phyloP scores from a whole-genome alignment of 1,284 basidiomycete genomes.

The Termitomyces sp. region DNA sequence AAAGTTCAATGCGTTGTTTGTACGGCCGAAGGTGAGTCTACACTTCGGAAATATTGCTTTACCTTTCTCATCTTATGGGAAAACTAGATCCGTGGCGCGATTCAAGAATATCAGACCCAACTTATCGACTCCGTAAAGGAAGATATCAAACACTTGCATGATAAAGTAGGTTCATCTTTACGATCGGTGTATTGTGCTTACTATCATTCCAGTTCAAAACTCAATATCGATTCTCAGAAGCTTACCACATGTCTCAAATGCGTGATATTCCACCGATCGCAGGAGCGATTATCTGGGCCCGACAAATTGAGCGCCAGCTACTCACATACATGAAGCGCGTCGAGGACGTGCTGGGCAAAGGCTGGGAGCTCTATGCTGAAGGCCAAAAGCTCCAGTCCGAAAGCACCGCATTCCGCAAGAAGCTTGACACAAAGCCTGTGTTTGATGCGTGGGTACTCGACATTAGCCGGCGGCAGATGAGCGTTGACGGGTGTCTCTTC shows the following conservation, averaged over 20 bases:
- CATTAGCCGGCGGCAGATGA: constrained; percentile 89
- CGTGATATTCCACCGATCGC: constrained; percentile 96
- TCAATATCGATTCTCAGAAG: constrained; percentile 92
- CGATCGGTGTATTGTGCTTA: constrained; percentile 3
- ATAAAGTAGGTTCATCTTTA: constrained; percentile 57
- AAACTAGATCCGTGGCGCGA: constrained; percentile 87
- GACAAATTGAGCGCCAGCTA: constrained; percentile 96
- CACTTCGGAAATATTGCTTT: not conserved
- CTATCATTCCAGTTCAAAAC: constrained; percentile 72
- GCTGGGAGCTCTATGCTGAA: constrained; percentile 99
- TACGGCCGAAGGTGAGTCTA: constrained; percentile 86
- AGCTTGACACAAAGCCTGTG: constrained; percentile 90
- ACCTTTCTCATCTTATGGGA: not conserved
- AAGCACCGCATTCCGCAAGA: constrained; percentile 87
- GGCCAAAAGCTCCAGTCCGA: constrained; percentile 96
- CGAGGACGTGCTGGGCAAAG: constrained; percentile 96
- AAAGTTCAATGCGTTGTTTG: constrained; percentile 97
- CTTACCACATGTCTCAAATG: constrained; percentile 97
- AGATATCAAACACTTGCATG: constrained; percentile 92
- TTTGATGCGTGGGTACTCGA: constrained; percentile 97
- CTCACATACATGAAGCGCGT: constrained; percentile 99
- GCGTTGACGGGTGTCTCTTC: constrained; percentile 92
- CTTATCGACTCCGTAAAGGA: constrained; percentile 97
- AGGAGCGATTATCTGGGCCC: constrained; percentile 97
- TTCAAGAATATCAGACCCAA: constrained; percentile 98